These are phyloP conservation scores for Abelmoschus esculentus DNA, from an alignment of 345 rosid genomes.

Conservation along the genomic window DNA sequence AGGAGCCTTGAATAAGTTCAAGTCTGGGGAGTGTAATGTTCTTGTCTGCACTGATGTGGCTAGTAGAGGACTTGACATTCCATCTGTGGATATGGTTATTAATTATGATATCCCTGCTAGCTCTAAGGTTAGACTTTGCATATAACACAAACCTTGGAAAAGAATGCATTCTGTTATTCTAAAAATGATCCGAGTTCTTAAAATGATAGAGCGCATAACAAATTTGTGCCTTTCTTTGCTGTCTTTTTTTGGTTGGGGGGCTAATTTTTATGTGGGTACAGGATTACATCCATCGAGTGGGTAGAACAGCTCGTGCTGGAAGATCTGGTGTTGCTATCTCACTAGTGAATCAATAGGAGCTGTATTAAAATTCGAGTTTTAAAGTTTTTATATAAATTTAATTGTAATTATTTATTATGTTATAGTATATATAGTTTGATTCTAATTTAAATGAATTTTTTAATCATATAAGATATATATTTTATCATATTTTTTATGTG, in stretches of 20 bases:
- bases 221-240: not conserved
- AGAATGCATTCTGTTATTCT: not conserved
- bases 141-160: not conserved
- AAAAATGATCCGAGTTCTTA: not conserved
- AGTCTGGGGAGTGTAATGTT: slow-evolving; percentile 88
- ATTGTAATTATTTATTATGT: no score
- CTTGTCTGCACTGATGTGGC: slow-evolving; percentile 96
- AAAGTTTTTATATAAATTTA: no score
- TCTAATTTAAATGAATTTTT: no score
- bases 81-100: slow-evolving; percentile 85
- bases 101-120: slow-evolving; percentile 88
- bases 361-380: no score
- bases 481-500: no score
- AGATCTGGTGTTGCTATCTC: slow-evolving; percentile 90
- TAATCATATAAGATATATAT: no score
- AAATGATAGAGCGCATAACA: not conserved
- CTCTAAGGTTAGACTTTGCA: slow-evolving; percentile 43
- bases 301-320: slow-evolving; percentile 80
- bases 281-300: slow-evolving; percentile 67
- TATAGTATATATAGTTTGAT: no score
- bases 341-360: slow-evolving; percentile 78
- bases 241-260: not conserved
- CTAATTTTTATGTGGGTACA: slow-evolving; percentile 13
- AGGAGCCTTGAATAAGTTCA: slow-evolving; percentile 87
- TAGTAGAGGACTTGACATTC: slow-evolving; percentile 97